Evolutionary conservation across 805 yeast species (phyloP), one percentile per base, ranked within the genome.

Genomic region (Saturnispora zaruensis): DNA sequence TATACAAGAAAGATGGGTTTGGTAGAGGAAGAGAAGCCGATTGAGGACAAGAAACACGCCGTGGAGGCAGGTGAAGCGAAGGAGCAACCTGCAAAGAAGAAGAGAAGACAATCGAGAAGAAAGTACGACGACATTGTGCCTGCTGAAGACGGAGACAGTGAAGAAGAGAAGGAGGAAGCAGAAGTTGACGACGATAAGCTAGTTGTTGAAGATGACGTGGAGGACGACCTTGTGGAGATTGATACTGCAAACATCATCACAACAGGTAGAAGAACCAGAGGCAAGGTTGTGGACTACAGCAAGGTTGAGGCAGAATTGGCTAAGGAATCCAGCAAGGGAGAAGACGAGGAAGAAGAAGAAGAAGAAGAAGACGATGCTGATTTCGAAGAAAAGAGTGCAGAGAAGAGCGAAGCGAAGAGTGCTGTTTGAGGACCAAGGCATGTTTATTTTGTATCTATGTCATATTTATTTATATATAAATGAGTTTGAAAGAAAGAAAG

Each of bases 251-350:
- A 89, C 67, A 88, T 89, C 63, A 88, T 88, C 56, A 75, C 84
- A n/a, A 69, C 79, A 16, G 93, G 95, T 13, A 76, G 95, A 68
- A 85, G 96, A 72, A 89, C 96, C 6, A 78, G 97, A 57, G 95
- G 96, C 14, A 84, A 82, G 61, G 84, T 83, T 18, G 84, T 90
- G 58, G 96, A 89, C 67, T 89, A 84, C 66, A 73, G 79, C 51
- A 83, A 86, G 67, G 88, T 95, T 14, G 86, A 88, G 20, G 84
- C 79, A 57, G 78, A 85, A 62, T 67, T 87, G 59, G 80, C 77
- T 48, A 69, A 68, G 45, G 82, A 78, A 34, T 47, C 49, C 7
- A 66, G 63, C 25, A 77, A 69, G 32, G 79, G 70, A 23, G 68
- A 61, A 7, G 71, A 65, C 16, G 72, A 65, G 6, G 72, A 66